Evolutionary conservation across 129 eudicot species (phyloP).

Genomic region (Mikania micrantha): DNA sequence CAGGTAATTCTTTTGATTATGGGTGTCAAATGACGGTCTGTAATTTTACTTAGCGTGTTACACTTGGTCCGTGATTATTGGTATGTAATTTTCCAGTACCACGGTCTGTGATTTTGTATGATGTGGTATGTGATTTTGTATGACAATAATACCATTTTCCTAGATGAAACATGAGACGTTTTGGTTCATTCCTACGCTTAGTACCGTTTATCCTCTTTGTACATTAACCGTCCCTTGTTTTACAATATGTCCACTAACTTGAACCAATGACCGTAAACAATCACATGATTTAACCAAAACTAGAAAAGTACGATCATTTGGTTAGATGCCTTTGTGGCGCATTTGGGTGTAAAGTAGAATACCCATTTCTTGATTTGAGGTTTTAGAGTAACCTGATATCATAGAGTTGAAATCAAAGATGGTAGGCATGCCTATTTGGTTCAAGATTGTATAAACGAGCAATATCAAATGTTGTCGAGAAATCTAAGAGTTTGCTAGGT

Average conservation of each 20-base stretch:
- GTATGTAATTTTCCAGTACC: no score
- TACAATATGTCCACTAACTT: conserved; percentile 29
- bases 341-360: conserved; percentile 19
- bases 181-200: no score
- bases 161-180: no score
- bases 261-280: conserved; percentile 19
- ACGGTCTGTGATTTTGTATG: no score
- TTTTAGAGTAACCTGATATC: conserved; percentile 32
- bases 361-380: conserved; percentile 33
- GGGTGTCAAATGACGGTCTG: no score
- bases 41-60: no score
- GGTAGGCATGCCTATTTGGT: conserved; percentile 24
- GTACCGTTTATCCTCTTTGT: no score
- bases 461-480: conserved; percentile 22
- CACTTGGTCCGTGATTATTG: no score
- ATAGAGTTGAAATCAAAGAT: conserved; percentile 32
- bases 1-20: no score
- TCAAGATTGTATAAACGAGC: conserved; percentile 19
- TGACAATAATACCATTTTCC: no score
- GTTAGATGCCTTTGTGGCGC: conserved; percentile 25
- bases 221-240: no score
- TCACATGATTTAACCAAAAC: conserved; percentile 22
- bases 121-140: no score
- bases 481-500: conserved; percentile 36
- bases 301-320: conserved; percentile 36